These are phyloP conservation scores for Plasmodiophora brassicae DNA, from an alignment of 208 protist species.

Conservation along the genomic window DNA sequence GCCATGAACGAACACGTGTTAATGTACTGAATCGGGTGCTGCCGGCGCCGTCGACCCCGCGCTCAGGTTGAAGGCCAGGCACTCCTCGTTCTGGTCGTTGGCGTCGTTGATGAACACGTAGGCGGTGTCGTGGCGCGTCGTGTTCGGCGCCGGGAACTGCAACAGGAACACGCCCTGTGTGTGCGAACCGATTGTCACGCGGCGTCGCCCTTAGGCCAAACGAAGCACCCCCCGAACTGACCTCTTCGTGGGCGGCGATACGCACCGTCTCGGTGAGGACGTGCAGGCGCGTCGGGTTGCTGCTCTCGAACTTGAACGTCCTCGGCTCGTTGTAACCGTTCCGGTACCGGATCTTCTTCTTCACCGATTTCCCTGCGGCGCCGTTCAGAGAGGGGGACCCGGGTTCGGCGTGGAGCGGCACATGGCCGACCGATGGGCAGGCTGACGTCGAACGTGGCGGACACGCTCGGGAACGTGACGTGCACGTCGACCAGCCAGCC, in stretches of 20 bases:
- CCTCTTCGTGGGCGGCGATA: neutral
- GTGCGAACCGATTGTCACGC: neutral
- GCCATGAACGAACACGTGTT: too few relatives aligned
- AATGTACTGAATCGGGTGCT: too few relatives aligned
- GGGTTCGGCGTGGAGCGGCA: too few relatives aligned
- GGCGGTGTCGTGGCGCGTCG: neutral
- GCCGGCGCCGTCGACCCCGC: too few relatives aligned
- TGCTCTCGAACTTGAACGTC: conserved; percentile 26
- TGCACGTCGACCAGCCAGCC: neutral
- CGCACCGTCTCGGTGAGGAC: neutral
- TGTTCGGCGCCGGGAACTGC: neutral
- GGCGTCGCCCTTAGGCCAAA: too few relatives aligned
- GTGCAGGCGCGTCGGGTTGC: neutral
- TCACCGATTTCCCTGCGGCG: neutral
- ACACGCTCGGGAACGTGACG: neutral
- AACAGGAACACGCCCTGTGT: neutral
- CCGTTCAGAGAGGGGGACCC: too few relatives aligned
- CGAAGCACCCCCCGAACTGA: too few relatives aligned
- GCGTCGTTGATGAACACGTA: conserved; percentile 26
- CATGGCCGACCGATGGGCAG: neutral
- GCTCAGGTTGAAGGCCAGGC: neutral
- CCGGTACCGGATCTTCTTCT: conserved; percentile 23
- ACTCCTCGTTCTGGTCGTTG: conserved; percentile 2
- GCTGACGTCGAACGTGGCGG: neutral
- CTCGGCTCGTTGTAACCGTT: neutral